Evolutionary conservation across 345 rosid species (phyloP).

Genomic region (Boechera divaricarpa): DNA sequence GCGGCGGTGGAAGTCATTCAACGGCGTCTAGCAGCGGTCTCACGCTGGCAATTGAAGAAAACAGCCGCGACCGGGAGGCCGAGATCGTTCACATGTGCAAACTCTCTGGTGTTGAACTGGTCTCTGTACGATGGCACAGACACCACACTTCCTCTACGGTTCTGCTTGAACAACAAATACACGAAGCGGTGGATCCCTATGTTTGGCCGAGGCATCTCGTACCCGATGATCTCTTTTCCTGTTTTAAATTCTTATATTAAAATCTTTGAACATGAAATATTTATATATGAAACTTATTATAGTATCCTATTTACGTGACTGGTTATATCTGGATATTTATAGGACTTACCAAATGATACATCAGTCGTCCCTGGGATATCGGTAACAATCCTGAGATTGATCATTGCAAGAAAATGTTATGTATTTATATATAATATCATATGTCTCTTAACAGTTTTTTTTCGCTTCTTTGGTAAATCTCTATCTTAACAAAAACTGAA

Average conservation of each 20-base stretch:
- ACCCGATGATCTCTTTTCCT: conserved; percentile 78
- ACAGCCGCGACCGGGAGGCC: conserved; percentile 89
- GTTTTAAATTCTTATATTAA: conserved; percentile 20
- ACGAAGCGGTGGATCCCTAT: conserved; percentile 96
- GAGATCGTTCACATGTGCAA: conserved; percentile 77
- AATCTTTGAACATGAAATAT: background rate
- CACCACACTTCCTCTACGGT: conserved; percentile 57
- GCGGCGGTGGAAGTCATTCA: conserved; percentile 28
- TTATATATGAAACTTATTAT: background rate
- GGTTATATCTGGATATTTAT: background rate
- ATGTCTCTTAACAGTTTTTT: background rate
- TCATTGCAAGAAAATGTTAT: conserved; percentile 42
- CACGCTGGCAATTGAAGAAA: conserved; percentile 90
- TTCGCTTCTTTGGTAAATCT: background rate
- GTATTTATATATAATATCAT: background rate
- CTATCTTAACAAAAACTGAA: background rate
- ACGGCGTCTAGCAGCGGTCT: conserved; percentile 96
- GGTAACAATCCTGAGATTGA: conserved; percentile 71
- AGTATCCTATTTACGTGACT: background rate
- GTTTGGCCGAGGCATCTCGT: conserved; percentile 93
- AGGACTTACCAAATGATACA: conserved; percentile 77
- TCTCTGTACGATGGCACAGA: conserved; percentile 68
- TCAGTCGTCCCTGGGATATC: conserved; percentile 99
- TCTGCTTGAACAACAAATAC: conserved; percentile 83
- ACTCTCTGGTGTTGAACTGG: conserved; percentile 66